Evolutionary conservation across 257 asterid genomes (phyloP).

Genomic region (Echites panduratus): DNA sequence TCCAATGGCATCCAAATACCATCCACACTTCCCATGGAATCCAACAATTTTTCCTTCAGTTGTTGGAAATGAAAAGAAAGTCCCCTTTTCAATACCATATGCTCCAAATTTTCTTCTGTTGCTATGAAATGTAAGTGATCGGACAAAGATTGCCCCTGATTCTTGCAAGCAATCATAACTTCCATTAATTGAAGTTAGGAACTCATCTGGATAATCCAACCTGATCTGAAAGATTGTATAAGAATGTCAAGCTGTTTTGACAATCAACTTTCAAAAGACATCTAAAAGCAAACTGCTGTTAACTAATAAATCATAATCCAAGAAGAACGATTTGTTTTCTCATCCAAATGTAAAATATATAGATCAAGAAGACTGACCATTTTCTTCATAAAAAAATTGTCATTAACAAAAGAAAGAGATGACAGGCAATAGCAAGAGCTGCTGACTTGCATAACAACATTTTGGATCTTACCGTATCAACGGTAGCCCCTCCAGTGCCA

Average conservation of each 20-base stretch:
- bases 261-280: not conserved
- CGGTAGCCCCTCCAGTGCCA: conserved; percentile 54
- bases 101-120: conserved; percentile 64
- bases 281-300: not conserved
- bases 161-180: conserved; percentile 53
- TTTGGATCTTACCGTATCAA: conserved; percentile 39
- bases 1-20: conserved; percentile 69
- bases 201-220: conserved; percentile 69
- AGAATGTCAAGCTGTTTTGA: not conserved
- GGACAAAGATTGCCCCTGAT: conserved; percentile 43
- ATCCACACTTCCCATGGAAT: conserved; percentile 64
- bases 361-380: too few relatives aligned
- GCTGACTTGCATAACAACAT: not conserved
- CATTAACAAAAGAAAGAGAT: not conserved
- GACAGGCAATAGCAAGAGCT: not conserved
- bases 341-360: too few relatives aligned
- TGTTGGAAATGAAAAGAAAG: conserved; percentile 46
- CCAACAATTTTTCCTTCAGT: conserved; percentile 59
- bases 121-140: conserved; percentile 57
- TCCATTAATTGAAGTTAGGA: conserved; percentile 54
- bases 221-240: conserved; percentile 33
- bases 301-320: not conserved
- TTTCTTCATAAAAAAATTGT: not conserved
- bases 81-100: conserved; percentile 58
- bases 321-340: too few relatives aligned